Evolutionary conservation across 1,139 yeast species (phyloP).

Genomic region (Candida sanyaensis): DNA sequence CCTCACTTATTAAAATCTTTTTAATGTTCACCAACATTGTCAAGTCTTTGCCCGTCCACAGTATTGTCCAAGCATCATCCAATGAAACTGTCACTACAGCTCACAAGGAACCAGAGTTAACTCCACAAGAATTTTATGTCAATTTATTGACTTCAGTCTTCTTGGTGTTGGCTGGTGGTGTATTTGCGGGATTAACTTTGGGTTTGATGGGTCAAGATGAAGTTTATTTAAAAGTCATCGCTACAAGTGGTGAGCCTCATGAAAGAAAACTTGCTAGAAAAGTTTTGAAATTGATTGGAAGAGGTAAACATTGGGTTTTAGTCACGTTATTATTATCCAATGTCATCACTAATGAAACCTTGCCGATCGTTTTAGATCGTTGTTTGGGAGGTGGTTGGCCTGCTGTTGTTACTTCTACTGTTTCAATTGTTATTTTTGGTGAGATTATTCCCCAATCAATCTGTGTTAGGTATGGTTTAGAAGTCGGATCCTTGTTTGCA

Average conservation of each 20-base stretch:
- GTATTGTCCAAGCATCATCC: slow-evolving; percentile 3
- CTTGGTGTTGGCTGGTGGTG: slow-evolving; percentile 87
- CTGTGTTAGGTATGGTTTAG: slow-evolving; percentile 89
- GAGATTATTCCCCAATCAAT: slow-evolving; percentile 95
- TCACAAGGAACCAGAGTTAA: slow-evolving; percentile 21
- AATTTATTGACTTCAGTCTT: slow-evolving; percentile 60
- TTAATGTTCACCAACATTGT: slow-evolving; percentile 24
- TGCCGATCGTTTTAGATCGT: slow-evolving; percentile 91
- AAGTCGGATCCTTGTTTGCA: slow-evolving; percentile 87
- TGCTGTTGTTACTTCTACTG: slow-evolving; percentile 91
- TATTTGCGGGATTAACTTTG: slow-evolving; percentile 92
- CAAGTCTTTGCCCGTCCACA: slow-evolving; percentile 28
- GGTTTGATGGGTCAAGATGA: slow-evolving; percentile 99
- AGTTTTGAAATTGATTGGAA: slow-evolving; percentile 70
- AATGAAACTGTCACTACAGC: slow-evolving; percentile 6
- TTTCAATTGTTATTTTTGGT: slow-evolving; percentile 90
- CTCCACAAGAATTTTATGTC: slow-evolving; percentile 50
- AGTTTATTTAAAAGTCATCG: slow-evolving; percentile 76
- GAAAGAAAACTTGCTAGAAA: slow-evolving; percentile 75
- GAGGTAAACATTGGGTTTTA: slow-evolving; percentile 97
- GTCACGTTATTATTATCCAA: slow-evolving; percentile 84
- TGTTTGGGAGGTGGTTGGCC: slow-evolving; percentile 98
- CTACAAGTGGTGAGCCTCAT: slow-evolving; percentile 53
- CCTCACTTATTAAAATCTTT: slow-evolving; percentile 19
- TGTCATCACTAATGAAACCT: slow-evolving; percentile 92